These are phyloP conservation scores for Rhizophagus sp. DNA, from an alignment of 192 early-diverging fungal species.

Conservation along the genomic window DNA sequence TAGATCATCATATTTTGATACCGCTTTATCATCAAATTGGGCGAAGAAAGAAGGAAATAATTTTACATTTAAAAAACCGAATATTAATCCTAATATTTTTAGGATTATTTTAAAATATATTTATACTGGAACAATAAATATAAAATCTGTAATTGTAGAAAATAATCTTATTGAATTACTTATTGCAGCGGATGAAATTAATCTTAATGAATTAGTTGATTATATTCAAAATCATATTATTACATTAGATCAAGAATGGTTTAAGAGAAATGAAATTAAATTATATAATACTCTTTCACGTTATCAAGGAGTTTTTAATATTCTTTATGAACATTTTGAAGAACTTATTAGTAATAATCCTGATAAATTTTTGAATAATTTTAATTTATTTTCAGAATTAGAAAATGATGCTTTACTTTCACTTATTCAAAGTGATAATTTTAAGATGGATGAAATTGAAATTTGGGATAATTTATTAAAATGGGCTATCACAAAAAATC, in stretches of 20 bases:
- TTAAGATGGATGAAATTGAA: conserved; percentile 20
- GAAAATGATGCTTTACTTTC: conserved; percentile 6
- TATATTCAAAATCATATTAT: conserved; percentile 25
- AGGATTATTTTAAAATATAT: conserved; percentile 13
- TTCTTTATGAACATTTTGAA: too few relatives aligned
- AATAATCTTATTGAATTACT: not conserved
- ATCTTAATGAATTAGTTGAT: not conserved
- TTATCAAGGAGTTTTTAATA: too few relatives aligned
- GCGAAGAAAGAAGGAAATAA: conserved; percentile 2
- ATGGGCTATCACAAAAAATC: conserved; percentile 3
- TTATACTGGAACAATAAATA: not conserved
- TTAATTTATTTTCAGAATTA: conserved; percentile 1
- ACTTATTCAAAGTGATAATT: conserved; percentile 18
- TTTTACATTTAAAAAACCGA: conserved; percentile 21
- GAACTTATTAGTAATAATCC: not conserved
- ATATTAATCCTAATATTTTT: conserved; percentile 14
- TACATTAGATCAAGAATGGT: not conserved
- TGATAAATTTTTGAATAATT: not conserved
- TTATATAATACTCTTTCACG: not conserved
- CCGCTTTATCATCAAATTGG: conserved; percentile 3
- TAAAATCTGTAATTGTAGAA: not conserved
- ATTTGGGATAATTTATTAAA: conserved; percentile 21
- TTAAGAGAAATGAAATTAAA: not conserved
- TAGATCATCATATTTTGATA: conserved; percentile 16
- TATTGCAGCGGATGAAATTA: conserved; percentile 12